Conservation (phyloP, 805 yeast genomes). For the Starmerella khaoyaiensis region DNA sequence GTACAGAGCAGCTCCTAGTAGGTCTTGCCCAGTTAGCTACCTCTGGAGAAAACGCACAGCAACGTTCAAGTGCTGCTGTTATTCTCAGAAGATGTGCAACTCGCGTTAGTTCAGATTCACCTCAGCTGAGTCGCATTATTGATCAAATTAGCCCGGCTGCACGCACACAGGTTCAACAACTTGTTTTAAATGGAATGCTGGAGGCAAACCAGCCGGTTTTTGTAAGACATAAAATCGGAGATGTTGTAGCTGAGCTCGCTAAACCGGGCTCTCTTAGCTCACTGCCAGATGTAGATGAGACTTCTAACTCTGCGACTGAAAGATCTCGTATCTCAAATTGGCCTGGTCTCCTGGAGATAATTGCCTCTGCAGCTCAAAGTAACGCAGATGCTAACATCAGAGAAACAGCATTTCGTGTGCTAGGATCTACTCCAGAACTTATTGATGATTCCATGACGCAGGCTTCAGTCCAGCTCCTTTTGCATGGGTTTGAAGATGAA, state of each 20-base stretch:
- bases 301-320: conserved; percentile 12
- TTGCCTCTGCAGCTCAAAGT: conserved; percentile 47
- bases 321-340: conserved; percentile 39
- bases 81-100: conserved; percentile 71
- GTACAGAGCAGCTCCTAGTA: conserved; percentile 55
- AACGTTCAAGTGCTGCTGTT: conserved; percentile 65
- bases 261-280: no score
- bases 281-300: no score
- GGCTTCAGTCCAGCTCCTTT: conserved; percentile 51
- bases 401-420: conserved; percentile 83
- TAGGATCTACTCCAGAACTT: conserved; percentile 70
- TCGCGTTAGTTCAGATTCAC: conserved; percentile 49
- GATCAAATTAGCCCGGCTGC: conserved; percentile 53
- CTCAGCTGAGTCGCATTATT: conserved; percentile 52
- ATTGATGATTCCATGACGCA: conserved; percentile 39
- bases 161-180: conserved; percentile 46
- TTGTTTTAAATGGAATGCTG: conserved; percentile 59
- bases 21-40: conserved; percentile 75
- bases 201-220: conserved; percentile 51
- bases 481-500: conserved; percentile 65
- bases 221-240: conserved; percentile 84
- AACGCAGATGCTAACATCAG: conserved; percentile 53
- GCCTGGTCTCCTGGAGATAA: conserved; percentile 67
- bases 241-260: conserved; percentile 87
- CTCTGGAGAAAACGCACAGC: conserved; percentile 39